phyloP scores from a whole-genome alignment of 2,329 filamentous ascomycete species.

The Aphanocladium album region DNA sequence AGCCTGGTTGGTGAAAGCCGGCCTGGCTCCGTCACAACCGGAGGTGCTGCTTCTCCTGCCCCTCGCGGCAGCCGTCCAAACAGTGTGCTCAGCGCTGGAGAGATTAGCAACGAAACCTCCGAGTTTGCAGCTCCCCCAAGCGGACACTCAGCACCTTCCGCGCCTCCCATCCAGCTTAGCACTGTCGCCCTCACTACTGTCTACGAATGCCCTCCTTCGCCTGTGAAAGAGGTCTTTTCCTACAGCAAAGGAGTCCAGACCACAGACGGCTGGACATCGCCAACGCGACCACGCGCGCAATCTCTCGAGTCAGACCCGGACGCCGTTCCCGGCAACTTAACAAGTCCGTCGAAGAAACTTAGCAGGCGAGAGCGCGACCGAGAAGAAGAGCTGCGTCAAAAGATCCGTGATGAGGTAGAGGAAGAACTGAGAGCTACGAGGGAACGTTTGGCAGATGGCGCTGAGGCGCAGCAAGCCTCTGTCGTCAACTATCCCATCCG shows the following conservation, averaged over 20 bases:
- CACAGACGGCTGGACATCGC: constrained; percentile 63
- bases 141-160: constrained; percentile 34
- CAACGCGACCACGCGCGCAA: constrained; percentile 41
- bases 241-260: constrained; percentile 98
- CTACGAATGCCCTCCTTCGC: constrained; percentile 73
- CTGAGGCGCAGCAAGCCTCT: constrained; percentile 19
- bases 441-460: constrained; percentile 48
- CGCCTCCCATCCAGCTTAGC: constrained; percentile 59
- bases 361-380: constrained; percentile 75
- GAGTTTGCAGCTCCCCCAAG: constrained; percentile 49
- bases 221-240: constrained; percentile 79
- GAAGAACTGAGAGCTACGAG: constrained; percentile 78
- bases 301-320: constrained; percentile 55
- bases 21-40: constrained; percentile 61
- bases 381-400: constrained; percentile 84
- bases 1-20: constrained; percentile 76
- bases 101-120: constrained; percentile 70
- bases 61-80: constrained; percentile 72
- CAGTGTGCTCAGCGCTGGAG: constrained; percentile 77
- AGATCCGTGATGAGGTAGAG: constrained; percentile 83
- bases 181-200: constrained; percentile 70
- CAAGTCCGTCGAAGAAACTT: constrained; percentile 64
- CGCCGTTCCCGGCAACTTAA: constrained; percentile 47
- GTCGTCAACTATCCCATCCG: constrained; percentile 67
- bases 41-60: constrained; percentile 60